phyloP scores from a whole-genome alignment of 164 flowering plant genomes.

The Stephania cephalantha region DNA sequence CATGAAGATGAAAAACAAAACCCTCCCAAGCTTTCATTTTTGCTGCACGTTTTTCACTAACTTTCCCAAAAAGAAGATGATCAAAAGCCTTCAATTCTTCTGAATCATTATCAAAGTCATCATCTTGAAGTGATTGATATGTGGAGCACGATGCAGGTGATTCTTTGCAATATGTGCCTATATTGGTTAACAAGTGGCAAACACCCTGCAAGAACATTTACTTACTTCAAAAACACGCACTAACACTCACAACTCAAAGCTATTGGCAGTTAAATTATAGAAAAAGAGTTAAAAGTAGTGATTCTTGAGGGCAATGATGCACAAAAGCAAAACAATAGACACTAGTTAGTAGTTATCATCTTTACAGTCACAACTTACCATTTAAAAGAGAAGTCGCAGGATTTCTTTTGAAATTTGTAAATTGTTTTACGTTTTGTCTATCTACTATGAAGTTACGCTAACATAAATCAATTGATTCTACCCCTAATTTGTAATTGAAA shows the following conservation, averaged over 20 bases:
- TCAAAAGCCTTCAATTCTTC: constrained; percentile 62
- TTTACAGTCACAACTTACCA: too few species aligned
- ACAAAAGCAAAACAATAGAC: too few species aligned
- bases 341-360: too few species aligned
- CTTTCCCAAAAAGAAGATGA: constrained; percentile 40
- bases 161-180: constrained; percentile 64
- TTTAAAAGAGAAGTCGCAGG: too few species aligned
- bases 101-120: constrained; percentile 38
- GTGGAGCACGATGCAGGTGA: constrained; percentile 34
- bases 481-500: too few species aligned
- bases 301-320: too few species aligned
- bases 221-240: background rate
- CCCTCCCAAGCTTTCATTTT: constrained; percentile 36
- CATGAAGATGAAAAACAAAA: constrained; percentile 60
- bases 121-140: constrained; percentile 41
- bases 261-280: background rate
- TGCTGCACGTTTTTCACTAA: constrained; percentile 48
- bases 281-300: too few species aligned
- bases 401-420: too few species aligned
- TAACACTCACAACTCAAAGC: background rate
- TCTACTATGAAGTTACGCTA: too few species aligned
- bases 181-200: constrained; percentile 69
- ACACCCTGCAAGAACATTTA: constrained; percentile 45
- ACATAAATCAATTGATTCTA: too few species aligned
- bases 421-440: too few species aligned